Conservation (phyloP, 768 basidiomycete genomes). For the Lentinula guzmanii region DNA sequence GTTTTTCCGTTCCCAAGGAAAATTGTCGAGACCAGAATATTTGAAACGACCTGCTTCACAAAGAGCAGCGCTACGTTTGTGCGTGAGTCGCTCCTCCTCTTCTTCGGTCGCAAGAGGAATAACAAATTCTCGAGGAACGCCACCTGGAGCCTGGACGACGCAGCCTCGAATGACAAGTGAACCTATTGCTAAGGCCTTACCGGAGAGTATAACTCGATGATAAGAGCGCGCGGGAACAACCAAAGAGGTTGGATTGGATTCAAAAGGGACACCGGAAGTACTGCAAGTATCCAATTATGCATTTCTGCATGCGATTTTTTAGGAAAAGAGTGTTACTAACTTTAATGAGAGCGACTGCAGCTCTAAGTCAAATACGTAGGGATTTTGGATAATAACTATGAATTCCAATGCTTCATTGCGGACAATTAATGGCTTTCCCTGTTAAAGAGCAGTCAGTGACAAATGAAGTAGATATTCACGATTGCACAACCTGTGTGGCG, state of each 20-base stretch:
- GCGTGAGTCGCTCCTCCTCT: constrained; percentile 57
- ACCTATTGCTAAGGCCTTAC: constrained; percentile 61
- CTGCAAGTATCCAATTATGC: constrained; percentile 30
- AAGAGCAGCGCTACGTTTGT: constrained; percentile 51
- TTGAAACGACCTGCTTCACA: constrained; percentile 72
- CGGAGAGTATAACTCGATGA: constrained; percentile 68
- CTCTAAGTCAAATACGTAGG: constrained; percentile 89
- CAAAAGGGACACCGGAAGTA: constrained; percentile 75
- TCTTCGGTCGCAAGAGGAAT: constrained; percentile 68
- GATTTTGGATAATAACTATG: constrained; percentile 81
- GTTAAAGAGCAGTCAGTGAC: not conserved
- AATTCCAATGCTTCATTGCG: constrained; percentile 83
- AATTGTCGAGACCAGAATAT: constrained; percentile 65
- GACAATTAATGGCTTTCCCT: constrained; percentile 64
- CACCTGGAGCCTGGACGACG: constrained; percentile 68
- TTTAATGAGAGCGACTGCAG: constrained; percentile 76
- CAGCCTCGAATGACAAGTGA: constrained; percentile 72
- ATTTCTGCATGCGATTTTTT: constrained; percentile 4
- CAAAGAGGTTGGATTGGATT: constrained; percentile 56
- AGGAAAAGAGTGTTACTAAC: constrained; percentile 29
- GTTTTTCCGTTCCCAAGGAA: constrained; percentile 46
- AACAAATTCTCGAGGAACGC: constrained; percentile 63
- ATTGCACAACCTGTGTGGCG: constrained; percentile 46
- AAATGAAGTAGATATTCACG: not conserved
- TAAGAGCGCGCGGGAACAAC: constrained; percentile 69